These are phyloP conservation scores for Pilaira anomala DNA, from an alignment of 192 early-diverging fungal species.

Conservation along the genomic window DNA sequence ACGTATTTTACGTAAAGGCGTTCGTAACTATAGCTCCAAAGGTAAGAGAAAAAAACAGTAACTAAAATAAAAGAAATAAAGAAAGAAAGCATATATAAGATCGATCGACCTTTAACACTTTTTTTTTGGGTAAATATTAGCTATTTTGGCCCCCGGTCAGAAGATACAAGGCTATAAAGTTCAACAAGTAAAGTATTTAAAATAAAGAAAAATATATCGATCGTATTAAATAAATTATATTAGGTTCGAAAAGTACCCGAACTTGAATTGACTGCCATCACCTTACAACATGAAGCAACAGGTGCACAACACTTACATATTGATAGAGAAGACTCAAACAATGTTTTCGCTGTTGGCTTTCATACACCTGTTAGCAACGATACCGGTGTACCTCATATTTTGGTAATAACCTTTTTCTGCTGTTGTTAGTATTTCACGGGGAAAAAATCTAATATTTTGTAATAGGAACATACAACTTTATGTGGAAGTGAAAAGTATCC, in stretches of 20 bases:
- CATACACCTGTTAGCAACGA: slow-evolving; percentile 77
- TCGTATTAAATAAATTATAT: not conserved
- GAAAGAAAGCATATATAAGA: not conserved
- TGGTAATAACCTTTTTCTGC: slow-evolving; percentile 37
- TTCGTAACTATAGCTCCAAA: slow-evolving; percentile 10
- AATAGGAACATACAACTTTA: slow-evolving; percentile 84
- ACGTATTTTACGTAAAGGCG: not conserved
- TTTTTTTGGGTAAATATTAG: too few relatives aligned
- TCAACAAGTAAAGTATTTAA: slow-evolving; percentile 16
- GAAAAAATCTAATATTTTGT: not conserved
- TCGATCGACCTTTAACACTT: not conserved
- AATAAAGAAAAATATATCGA: not conserved
- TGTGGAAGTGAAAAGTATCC: slow-evolving; percentile 86
- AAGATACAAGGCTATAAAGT: slow-evolving; percentile 23
- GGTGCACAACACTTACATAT: slow-evolving; percentile 91
- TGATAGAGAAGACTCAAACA: slow-evolving; percentile 81
- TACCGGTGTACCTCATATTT: slow-evolving; percentile 90
- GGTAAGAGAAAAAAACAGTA: not conserved
- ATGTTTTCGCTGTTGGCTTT: slow-evolving; percentile 93
- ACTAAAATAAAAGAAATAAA: not conserved
- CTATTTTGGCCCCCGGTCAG: slow-evolving; percentile 10
- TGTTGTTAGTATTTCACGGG: not conserved
- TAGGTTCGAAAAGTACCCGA: slow-evolving; percentile 63
- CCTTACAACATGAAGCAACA: slow-evolving; percentile 69
- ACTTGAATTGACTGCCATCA: slow-evolving; percentile 74